phyloP scores from a whole-genome alignment of 139 green algal genomes.

The Chlorella sp. region DNA sequence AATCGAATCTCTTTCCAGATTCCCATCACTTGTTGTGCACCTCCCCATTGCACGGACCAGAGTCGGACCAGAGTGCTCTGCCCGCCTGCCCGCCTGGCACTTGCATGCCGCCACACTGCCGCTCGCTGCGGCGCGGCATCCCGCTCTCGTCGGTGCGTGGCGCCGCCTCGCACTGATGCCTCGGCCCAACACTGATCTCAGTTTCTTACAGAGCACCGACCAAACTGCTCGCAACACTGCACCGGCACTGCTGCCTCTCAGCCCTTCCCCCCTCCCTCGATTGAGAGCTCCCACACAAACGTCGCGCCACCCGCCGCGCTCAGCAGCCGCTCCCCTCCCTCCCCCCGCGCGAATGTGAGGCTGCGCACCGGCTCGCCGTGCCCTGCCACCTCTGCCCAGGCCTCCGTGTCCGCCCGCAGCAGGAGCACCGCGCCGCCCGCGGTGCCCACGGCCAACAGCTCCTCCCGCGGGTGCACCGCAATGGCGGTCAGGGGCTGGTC shows the following conservation, averaged over 20 bases:
- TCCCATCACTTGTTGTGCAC: too few species aligned
- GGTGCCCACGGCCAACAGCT: constrained; percentile 19
- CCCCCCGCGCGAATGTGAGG: constrained; percentile 18
- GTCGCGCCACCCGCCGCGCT: constrained; percentile 8
- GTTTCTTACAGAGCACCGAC: too few species aligned
- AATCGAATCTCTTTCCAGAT: too few species aligned
- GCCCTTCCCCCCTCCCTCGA: neutral
- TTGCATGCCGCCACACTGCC: too few species aligned
- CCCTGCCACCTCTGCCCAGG: constrained; percentile 16
- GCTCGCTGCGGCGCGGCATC: too few species aligned
- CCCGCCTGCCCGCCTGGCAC: too few species aligned
- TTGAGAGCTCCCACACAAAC: constrained; percentile 5
- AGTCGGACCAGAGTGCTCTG: too few species aligned
- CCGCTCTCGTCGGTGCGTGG: too few species aligned
- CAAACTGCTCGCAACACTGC: too few species aligned
- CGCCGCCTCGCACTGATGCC: too few species aligned
- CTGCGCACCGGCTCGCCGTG: constrained; percentile 1
- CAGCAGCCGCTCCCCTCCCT: neutral
- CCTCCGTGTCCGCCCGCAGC: constrained; percentile 22
- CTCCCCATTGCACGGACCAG: too few species aligned
- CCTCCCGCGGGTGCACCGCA: constrained; percentile 3
- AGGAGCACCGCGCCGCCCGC: constrained; percentile 10
- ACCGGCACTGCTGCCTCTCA: neutral
- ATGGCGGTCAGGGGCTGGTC: constrained; percentile 2
- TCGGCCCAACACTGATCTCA: too few species aligned